Evolutionary conservation across 257 asterid species (phyloP).

Genomic region (Petunia secreta): DNA sequence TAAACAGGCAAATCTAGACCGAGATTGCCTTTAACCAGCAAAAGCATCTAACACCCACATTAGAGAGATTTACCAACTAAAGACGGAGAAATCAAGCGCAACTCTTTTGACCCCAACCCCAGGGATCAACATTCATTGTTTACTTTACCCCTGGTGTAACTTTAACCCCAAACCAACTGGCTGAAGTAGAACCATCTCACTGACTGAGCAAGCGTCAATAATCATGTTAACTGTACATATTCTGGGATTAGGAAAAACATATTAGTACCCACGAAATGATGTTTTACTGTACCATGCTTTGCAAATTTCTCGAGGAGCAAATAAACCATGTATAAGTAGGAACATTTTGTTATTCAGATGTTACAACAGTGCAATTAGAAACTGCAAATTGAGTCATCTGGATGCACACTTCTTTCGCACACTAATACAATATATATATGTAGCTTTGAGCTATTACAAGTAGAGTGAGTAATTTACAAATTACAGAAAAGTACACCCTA

Average conservation of each 20-base stretch:
- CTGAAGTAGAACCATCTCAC: too few relatives aligned
- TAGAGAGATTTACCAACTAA: background rate
- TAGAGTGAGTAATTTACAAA: conserved; percentile 8
- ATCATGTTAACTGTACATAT: too few relatives aligned
- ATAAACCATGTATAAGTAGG: too few relatives aligned
- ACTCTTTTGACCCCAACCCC: background rate
- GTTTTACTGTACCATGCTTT: too few relatives aligned
- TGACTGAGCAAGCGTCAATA: too few relatives aligned
- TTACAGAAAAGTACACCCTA: background rate
- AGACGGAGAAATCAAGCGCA: background rate
- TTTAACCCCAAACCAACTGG: too few relatives aligned
- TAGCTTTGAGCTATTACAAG: conserved; percentile 6
- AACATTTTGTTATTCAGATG: background rate
- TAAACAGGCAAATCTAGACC: background rate
- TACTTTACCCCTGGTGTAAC: too few relatives aligned
- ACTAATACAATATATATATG: background rate
- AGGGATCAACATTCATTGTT: background rate
- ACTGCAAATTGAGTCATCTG: background rate
- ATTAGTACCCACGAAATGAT: too few relatives aligned
- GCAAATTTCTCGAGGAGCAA: too few relatives aligned
- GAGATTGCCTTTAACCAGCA: background rate
- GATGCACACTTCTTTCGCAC: background rate
- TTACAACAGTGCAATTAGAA: background rate
- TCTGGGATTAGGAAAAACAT: too few relatives aligned
- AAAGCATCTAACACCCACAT: background rate